Base-by-base conservation (phyloP, 768 basidiomycete species). In the Tephrocybe rancida region DNA sequence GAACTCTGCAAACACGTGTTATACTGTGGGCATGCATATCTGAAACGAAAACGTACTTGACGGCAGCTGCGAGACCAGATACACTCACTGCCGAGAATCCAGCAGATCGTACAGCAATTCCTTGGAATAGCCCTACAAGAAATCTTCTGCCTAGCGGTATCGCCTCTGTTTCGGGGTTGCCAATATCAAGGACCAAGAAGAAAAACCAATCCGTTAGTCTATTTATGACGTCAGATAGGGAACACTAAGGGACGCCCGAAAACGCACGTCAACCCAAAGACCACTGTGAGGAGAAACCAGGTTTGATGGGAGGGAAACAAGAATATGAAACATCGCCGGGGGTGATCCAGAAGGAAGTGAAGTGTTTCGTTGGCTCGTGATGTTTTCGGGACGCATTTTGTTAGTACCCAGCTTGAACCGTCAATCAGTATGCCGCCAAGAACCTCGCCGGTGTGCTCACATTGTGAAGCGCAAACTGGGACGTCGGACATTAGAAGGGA, bases 261-360 rank as follows among this genome's bases (percentile, higher is more conserved):
- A 30, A 64, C 85, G 47, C 63, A 94, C 93, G 84, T 92, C 30
- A 96, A 71, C 0, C 73, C 58, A 3, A 90, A 32, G 21, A 97
- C 76, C 21, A 95, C 67, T 1, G 82, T 80, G 1, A 92, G 56
- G 5, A 97, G 81, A 60, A 96, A 90, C 92, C 93, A 94, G 3
- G 95, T 97, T 65, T 97, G 95, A 62, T 95, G 92, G 0, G 92
- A 86, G 0, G 94, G 94, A 61, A 96, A 96, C 8, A 96, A 79
- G 66, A 94, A 91, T 10, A 93, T 83, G 64, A 90, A 95, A 69
- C 94, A 96, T 57, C 92, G 84, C 10, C 96, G 84, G 11, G 96
- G 96, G 65, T 98, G 96, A 62, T 98, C 94, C 8, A 99, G 81
- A 7, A 99, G 82, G 67, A 98, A 99, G 50, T 86, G 87, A 1